Evolutionary conservation across 2,329 filamentous ascomycete genomes (phyloP), one percentile per base, ranked within the genome.

Genomic region (Penicillium italicum): DNA sequence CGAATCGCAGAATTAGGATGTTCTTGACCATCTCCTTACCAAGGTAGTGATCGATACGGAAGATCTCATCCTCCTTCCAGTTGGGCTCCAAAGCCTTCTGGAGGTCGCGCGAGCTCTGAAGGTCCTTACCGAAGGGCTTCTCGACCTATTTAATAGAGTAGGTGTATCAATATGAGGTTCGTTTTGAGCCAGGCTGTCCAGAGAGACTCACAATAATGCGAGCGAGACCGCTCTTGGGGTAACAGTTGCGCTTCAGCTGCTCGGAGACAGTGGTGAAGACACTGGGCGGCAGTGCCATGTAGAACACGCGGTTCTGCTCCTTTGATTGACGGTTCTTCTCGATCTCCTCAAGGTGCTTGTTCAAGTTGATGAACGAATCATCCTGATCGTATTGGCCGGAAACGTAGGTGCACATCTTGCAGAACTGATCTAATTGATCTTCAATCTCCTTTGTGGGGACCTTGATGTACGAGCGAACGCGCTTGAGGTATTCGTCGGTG

Each of bases 1-100:
- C 95, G 73, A 99, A 99, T 73, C 95, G 86, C 65, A 99, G 85
- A 67, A 99, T 97, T 64, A 99, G 83, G 66, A 99, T 95, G 79
- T 99, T 99, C 86, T 99, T 99, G 70, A 99, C 94, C 94, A 99
- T 99, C 79, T 99, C 94, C 83, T 99, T 99, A 69, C 95, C 95
- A 45, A 99, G 85, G 77, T 99, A 99, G 80, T 99, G 94, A 76
- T 99, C 94, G 70, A 99, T 99, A 72, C 94, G 91, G 86, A 95
- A 99, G 65, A 99, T 87, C 79, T 99, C 94, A 51, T 97, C 93
- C 78, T 99, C 95, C 72, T 90, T 94, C 95, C 94, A 99, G 79
- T 99, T 91, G 41, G 94, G 94, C 72, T 93, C 90, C 61, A 99
- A 85, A 8, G 94, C 95, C 76, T 90, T 91, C 74, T 97, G 93